Base-by-base conservation (phyloP, 805 yeast genomes). In the Candida railenensis region DNA sequence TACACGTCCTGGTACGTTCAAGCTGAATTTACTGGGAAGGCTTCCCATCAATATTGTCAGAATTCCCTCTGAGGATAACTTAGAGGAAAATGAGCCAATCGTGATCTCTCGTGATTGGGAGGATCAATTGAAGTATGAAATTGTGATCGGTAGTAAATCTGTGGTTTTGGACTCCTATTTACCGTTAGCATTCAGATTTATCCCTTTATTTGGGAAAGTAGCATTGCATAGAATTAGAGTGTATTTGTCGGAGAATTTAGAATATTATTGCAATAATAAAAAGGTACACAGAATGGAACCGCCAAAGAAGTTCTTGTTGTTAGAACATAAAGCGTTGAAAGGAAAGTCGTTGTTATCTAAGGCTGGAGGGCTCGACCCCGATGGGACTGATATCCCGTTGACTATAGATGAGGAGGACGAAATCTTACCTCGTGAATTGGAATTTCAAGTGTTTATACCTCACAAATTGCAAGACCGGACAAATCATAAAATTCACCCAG, bases 231-330 rank as follows among this genome's bases (percentile, higher is more conserved):
- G 98, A 50, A 81, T 94, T 47, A 74, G 97, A 43, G 80, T 94
- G 5, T 89, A 87, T 57, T 58, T 94, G 22, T 86, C 97, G 1
- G 99, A 94, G 61, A 89, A 88, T 56, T 69, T 87, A 64, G 98
- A 92, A 62, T 95, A 94, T 63, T 94, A 80, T 65, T 89, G 97
- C 66, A 80, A 81, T 36, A 80, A 86, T 61, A 86, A 87, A 59
- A 87, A 85, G 61, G 96, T 92, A 12, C 98, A 94, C 63, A 74
- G 98, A 45, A 81, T 89, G 63, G 98, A 94, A 67, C 97, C 99
- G 0, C 75, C 86, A 1, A 85, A 83, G 58, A 91, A 91, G 66
- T 88, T 78, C 55, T 66, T 92, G 40, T 64, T 94, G 34, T 71
- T 89, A 38, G 99, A 94, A 61, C 91, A 87, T 58, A 82, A 81